Conservation (phyloP, 345 rosid genomes). For the Brassica juncea region DNA sequence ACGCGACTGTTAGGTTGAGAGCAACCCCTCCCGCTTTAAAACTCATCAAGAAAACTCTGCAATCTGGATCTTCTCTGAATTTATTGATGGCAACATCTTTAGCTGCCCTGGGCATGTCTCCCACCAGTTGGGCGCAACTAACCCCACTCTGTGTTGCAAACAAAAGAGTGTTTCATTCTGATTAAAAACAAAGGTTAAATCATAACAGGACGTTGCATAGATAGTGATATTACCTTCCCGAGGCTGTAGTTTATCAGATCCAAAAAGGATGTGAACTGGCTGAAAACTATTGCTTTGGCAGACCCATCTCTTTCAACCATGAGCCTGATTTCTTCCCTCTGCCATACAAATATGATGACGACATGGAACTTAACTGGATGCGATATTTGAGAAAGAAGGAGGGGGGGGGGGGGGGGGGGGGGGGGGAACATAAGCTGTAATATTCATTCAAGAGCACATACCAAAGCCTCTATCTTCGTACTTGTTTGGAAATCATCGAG, state of each 20-base stretch:
- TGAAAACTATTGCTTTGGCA: slow-evolving; percentile 94
- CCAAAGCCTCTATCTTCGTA: slow-evolving; percentile 99
- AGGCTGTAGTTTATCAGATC: slow-evolving; percentile 88
- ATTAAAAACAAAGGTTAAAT: background rate
- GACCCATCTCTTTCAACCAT: slow-evolving; percentile 98
- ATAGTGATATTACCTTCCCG: slow-evolving; percentile 53
- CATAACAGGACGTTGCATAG: background rate
- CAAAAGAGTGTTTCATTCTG: slow-evolving; percentile 20
- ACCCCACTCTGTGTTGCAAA: slow-evolving; percentile 65
- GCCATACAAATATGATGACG: slow-evolving; percentile 29
- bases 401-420: no score
- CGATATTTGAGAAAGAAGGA: background rate
- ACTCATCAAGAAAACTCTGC: slow-evolving; percentile 89
- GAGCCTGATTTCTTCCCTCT: slow-evolving; percentile 95
- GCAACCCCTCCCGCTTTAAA: slow-evolving; percentile 97
- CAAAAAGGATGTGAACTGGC: slow-evolving; percentile 96
- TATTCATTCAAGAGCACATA: slow-evolving; percentile 38
- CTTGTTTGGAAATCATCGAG: slow-evolving; percentile 87
- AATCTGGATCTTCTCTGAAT: slow-evolving; percentile 82
- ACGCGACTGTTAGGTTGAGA: slow-evolving; percentile 90
- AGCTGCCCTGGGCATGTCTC: slow-evolving; percentile 75
- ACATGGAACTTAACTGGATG: background rate
- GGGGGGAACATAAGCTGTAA: background rate
- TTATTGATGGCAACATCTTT: slow-evolving; percentile 84
- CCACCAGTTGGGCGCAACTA: slow-evolving; percentile 81